Evolutionary conservation across 176 grass and related monocot species (phyloP), one percentile per base, ranked within the genome.

Genomic region (Zoysia pacifica): DNA sequence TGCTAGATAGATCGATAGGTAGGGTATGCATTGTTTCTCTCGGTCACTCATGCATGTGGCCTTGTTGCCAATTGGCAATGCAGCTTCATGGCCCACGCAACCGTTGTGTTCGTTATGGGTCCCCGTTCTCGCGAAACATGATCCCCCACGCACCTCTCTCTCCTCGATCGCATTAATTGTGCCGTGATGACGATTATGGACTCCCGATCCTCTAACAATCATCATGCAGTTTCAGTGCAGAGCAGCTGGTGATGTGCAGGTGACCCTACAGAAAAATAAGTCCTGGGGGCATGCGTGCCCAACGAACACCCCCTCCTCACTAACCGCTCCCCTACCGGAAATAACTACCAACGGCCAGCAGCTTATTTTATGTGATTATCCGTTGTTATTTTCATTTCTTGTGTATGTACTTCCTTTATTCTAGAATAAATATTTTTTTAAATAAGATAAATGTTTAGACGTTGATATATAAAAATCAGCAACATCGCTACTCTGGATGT

Each of bases 331-430:
- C 82, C 67, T 48, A 74, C 76, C 51, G 19, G 77, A 86, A 79
- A 85, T 74, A 74, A 80, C 76, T 86, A 79, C 84, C 84, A 86
- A 80, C 77, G 76, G 69, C 76, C 84, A 60, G 28, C 59, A 67
- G 60, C 76, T 44, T 28, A 28, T 62, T 55, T 18, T 18, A 35
- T 77, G 51, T 20, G 8, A 7, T 7, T 47, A 47, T 8, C 39
- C 41, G 42, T 28, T 1, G 1, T 15, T 53, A 53, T 53, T 0
- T 4, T 3, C 51, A 53, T 2, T 73, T 59, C 65, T 39, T 45
- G 19, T 38, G 58, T 46, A 7, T 6, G 7, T 47, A 7, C 45
- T 47, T 47, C 7, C 3, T 47, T 3, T 6, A 47, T 47, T 1
- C 4, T 7, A 47, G 7, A 5, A 3, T 47, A 7, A 7, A 6